Conservation (phyloP, 345 rosid genomes). For the Dipteronia sinensis region DNA sequence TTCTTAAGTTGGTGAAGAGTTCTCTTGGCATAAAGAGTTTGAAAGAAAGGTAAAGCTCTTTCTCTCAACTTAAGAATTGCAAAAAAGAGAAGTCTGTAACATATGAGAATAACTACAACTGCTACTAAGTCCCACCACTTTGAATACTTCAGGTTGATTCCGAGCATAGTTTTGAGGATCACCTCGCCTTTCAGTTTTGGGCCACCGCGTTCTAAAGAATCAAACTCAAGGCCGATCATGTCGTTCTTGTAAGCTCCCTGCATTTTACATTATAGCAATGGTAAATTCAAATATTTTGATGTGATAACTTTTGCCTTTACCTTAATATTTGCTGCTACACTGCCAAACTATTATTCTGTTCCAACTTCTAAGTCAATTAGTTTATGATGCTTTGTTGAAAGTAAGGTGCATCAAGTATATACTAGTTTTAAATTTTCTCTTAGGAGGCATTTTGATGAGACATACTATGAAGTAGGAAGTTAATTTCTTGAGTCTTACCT, state of each 20-base stretch:
- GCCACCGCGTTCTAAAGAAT: constrained; percentile 39
- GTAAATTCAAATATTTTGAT: constrained; percentile 2
- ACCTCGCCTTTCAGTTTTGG: constrained; percentile 57
- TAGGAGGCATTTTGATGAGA: neutral
- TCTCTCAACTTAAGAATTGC: constrained; percentile 68
- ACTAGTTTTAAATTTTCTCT: neutral
- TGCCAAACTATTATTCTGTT: neutral
- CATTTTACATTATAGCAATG: constrained; percentile 15
- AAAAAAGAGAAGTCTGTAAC: constrained; percentile 58
- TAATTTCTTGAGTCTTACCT: constrained; percentile 34
- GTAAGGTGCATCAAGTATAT: neutral
- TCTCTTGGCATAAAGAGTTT: constrained; percentile 47
- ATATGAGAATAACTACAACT: constrained; percentile 39
- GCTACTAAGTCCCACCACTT: constrained; percentile 81
- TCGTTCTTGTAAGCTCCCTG: constrained; percentile 78
- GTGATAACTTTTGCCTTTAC: neutral
- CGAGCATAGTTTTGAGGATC: constrained; percentile 50
- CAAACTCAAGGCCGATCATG: constrained; percentile 65
- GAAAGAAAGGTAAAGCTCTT: constrained; percentile 57
- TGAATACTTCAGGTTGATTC: constrained; percentile 42
- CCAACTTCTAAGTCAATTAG: neutral
- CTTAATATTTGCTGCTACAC: neutral
- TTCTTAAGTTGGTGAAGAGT: constrained; percentile 55
- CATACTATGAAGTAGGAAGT: neutral
- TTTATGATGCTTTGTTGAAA: neutral